These are phyloP conservation scores for Colletotrichum gigasporum DNA, from an alignment of 2,329 filamentous ascomycete genomes.

Conservation along the genomic window DNA sequence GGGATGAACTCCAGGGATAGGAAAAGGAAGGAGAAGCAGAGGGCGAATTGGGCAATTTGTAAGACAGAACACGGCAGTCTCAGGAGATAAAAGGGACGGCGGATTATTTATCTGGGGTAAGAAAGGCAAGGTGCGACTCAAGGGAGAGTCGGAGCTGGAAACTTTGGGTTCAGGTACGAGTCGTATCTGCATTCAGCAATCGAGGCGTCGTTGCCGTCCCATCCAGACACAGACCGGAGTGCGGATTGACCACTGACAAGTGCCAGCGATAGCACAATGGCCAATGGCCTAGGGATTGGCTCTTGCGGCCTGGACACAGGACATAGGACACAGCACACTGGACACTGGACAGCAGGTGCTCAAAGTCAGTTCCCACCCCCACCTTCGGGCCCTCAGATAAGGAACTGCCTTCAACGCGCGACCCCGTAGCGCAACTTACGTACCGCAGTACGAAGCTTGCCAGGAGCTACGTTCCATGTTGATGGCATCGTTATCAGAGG, in stretches of 20 bases:
- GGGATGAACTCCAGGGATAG: slow-evolving; percentile 13
- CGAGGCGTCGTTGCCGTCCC: not conserved
- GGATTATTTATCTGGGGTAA: slow-evolving; percentile 31
- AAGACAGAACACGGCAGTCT: slow-evolving; percentile 4
- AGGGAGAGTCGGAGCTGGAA: slow-evolving; percentile 20
- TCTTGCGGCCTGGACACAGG: too few relatives aligned
- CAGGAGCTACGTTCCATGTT: slow-evolving; percentile 28
- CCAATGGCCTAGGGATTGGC: too few relatives aligned
- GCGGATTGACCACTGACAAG: too few relatives aligned
- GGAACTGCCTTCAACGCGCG: slow-evolving; percentile 7
- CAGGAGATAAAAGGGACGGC: slow-evolving; percentile 4
- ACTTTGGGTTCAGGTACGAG: slow-evolving; percentile 28
- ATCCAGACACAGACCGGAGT: not conserved
- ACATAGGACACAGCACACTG: not conserved
- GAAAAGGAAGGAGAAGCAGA: slow-evolving; percentile 4
- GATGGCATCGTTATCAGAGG: slow-evolving; percentile 10
- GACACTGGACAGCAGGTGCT: slow-evolving; percentile 14
- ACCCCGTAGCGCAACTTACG: slow-evolving; percentile 25
- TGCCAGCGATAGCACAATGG: too few relatives aligned
- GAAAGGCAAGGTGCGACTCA: slow-evolving; percentile 23
- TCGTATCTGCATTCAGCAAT: slow-evolving; percentile 22
- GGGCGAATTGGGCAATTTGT: slow-evolving; percentile 24
- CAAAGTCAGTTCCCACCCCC: slow-evolving; percentile 24
- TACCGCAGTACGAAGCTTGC: slow-evolving; percentile 28
- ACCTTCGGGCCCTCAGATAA: slow-evolving; percentile 20